Evolutionary conservation across 345 rosid genomes (phyloP).

Genomic region (Gossypium ekmanianum): DNA sequence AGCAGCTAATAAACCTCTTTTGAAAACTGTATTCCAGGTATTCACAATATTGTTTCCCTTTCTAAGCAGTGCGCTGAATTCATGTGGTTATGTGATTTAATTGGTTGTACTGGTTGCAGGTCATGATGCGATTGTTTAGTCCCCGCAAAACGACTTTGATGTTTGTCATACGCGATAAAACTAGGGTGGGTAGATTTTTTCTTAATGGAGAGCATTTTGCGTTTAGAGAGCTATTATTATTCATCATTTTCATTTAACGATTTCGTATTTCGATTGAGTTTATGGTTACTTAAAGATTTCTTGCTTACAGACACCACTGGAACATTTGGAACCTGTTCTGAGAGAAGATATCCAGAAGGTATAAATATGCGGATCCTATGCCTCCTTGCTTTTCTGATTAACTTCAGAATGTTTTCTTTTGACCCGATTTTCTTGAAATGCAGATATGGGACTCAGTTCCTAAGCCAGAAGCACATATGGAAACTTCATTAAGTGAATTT

Average conservation of each 20-base stretch:
- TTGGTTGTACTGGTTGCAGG: slow-evolving; percentile 47
- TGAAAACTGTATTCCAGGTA: slow-evolving; percentile 99
- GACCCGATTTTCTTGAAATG: slow-evolving; percentile 20
- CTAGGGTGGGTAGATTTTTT: slow-evolving; percentile 54
- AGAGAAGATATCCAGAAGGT: slow-evolving; percentile 99
- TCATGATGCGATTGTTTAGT: slow-evolving; percentile 99
- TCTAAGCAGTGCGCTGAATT: slow-evolving; percentile 17
- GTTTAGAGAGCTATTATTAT: slow-evolving; percentile 2
- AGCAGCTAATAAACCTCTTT: slow-evolving; percentile 98
- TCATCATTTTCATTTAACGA: not conserved
- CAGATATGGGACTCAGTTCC: slow-evolving; percentile 99
- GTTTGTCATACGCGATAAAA: slow-evolving; percentile 99
- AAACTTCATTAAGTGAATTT: slow-evolving; percentile 92
- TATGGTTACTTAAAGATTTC: slow-evolving; percentile 14
- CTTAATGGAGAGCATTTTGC: not conserved
- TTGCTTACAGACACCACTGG: slow-evolving; percentile 77
- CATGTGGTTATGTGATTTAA: slow-evolving; percentile 10
- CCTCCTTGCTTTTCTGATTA: slow-evolving; percentile 14
- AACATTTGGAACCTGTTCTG: slow-evolving; percentile 87
- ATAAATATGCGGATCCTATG: slow-evolving; percentile 17
- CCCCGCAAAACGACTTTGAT: slow-evolving; percentile 95
- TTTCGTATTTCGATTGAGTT: not conserved
- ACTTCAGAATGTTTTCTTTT: slow-evolving; percentile 14
- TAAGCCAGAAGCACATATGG: slow-evolving; percentile 86
- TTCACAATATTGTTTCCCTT: slow-evolving; percentile 9